phyloP scores from a whole-genome alignment of 345 rosid species.

The Cardamine chenopodiifolia region DNA sequence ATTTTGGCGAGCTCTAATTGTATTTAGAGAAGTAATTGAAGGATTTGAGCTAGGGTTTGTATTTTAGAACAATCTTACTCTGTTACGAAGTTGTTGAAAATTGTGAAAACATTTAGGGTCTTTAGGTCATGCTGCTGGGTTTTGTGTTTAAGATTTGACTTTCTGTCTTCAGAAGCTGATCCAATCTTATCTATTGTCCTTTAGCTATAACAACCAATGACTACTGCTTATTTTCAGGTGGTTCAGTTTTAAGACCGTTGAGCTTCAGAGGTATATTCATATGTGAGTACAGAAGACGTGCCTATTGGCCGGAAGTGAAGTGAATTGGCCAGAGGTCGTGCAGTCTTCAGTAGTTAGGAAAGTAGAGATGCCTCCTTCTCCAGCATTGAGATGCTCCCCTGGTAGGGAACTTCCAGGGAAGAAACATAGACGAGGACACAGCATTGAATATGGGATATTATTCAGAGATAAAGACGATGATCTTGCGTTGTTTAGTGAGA shows the following conservation, averaged over 20 bases:
- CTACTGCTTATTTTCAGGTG: conserved; percentile 32
- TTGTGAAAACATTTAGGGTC: neutral
- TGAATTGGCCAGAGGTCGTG: conserved; percentile 4
- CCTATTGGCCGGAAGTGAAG: conserved; percentile 32
- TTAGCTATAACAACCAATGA: neutral
- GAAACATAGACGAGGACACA: conserved; percentile 69
- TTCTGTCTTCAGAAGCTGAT: conserved; percentile 22
- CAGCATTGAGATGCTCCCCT: conserved; percentile 78
- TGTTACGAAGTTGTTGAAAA: neutral
- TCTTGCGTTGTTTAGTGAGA: conserved; percentile 83
- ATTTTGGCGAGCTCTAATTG: conserved; percentile 25
- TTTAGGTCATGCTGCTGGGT: conserved; percentile 22
- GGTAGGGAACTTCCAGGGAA: conserved; percentile 66
- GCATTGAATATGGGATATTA: conserved; percentile 68
- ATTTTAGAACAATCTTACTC: conserved; percentile 20
- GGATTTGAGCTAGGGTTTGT: conserved; percentile 31
- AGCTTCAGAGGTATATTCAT: conserved; percentile 7
- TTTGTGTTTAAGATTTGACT: conserved; percentile 29
- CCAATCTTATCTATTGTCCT: neutral
- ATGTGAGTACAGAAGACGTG: conserved; percentile 24
- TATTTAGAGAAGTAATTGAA: neutral
- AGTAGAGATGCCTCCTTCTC: conserved; percentile 84
- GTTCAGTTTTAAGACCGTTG: conserved; percentile 18
- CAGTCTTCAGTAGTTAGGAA: conserved; percentile 24
- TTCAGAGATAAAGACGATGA: conserved; percentile 81